Evolutionary conservation across 2,329 filamentous ascomycete species (phyloP), one percentile per base, ranked within the genome.

Genomic region (Venturia carpophila): DNA sequence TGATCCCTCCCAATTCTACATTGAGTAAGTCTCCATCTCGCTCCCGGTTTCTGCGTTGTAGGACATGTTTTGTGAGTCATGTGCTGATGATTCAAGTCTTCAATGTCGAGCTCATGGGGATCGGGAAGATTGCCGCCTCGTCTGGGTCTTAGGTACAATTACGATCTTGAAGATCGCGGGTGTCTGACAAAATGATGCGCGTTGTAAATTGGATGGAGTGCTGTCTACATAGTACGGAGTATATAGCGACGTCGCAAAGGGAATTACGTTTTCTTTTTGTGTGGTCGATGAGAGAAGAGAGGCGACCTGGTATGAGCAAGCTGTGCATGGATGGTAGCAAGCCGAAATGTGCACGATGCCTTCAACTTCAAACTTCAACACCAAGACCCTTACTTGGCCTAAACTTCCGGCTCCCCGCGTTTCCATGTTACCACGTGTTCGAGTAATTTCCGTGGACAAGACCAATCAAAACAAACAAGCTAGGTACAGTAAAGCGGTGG

Each of bases 31-130:
- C 5, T n/a, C 64, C 37, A 56, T 71, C 24, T 34, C 3, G 49
- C 5, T 17, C 2, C 7, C 49, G 27, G 11, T 21, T 56, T 34
- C 7, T 58, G 17, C 27, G 30, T 3, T 55, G 19, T 37, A 17
- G 24, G 30, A 37, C 3, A 15, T n/a, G n/a, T 1, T n/a, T 37
- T 15, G 19, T n/a, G 30, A 55, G 49, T 30, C 10, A 9, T 37
- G 30, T 2, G 52, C 52, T 58, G 37, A 58, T 24, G 1, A 5
- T n/a, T 15, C 1, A 34, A 61, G 60, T 97, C 64, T 97, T 97
- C 74, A 90, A 96, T 80, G 96, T 92, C 58, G 91, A 96, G 78
- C 80, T 97, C 69, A 81, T 97, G 71, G 87, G 84, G 65, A 97
- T 97, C 73, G 81, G 86, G 19, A 92, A 91, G 39, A 88, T 92